A percentile compares a stretch with the other conserved stretches of the same genome.
phyloP scores from a whole-genome alignment of 2,329 filamentous ascomycete species.

The Phaeosphaeriaceae sp. region DNA sequence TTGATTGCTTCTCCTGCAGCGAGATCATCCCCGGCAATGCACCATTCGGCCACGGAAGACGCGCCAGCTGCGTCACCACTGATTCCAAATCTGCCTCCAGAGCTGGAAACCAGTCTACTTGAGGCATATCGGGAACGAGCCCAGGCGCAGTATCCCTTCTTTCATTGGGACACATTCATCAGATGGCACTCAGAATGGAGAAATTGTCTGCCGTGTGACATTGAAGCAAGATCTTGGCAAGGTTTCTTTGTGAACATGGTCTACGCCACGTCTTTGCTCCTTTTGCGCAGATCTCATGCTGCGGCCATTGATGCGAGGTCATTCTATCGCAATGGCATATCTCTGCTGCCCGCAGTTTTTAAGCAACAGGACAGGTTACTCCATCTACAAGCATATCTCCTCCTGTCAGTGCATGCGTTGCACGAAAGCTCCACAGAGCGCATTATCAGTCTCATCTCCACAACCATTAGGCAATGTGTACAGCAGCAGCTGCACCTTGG shows the following conservation, averaged over 20 bases:
- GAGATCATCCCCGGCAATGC: background rate
- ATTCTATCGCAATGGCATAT: conserved; percentile 20
- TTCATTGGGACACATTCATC: conserved; percentile 24
- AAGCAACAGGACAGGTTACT: conserved; percentile 18
- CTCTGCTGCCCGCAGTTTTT: conserved; percentile 19
- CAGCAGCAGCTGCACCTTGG: conserved; percentile 25
- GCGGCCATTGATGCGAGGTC: conserved; percentile 11
- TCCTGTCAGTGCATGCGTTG: conserved; percentile 24
- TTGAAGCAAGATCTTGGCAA: conserved; percentile 18
- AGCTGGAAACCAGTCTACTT: conserved; percentile 13
- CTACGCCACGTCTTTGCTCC: conserved; percentile 20
- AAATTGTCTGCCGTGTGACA: conserved; percentile 8
- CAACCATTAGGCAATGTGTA: conserved; percentile 24
- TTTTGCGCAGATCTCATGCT: conserved; percentile 13
- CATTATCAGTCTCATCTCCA: conserved; percentile 24
- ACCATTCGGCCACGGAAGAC: background rate
- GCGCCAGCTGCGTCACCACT: conserved; percentile 5
- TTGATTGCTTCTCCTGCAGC: conserved; percentile 19
- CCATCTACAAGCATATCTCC: conserved; percentile 25
- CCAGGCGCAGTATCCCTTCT: conserved; percentile 26
- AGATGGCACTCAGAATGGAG: conserved; percentile 21
- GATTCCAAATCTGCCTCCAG: conserved; percentile 12
- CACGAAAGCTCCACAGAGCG: conserved; percentile 28
- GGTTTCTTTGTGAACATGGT: conserved; percentile 28
- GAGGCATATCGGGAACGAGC: conserved; percentile 27